Conservation (phyloP, 352 stramenopile genomes). For the Pythium dissotocum region DNA sequence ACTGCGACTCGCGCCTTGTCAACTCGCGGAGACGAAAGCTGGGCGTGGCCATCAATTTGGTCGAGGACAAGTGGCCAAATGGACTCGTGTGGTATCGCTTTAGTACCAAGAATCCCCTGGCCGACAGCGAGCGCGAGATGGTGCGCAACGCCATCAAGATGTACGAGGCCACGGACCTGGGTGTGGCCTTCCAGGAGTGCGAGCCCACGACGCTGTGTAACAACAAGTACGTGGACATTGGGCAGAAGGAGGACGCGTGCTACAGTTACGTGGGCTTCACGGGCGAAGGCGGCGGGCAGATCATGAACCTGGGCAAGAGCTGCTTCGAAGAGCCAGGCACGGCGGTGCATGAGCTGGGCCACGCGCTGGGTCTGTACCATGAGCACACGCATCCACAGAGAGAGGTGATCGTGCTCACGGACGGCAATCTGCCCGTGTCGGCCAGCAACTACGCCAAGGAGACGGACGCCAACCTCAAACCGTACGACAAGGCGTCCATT, state of each 20-base stretch:
- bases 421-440: constrained; percentile 58
- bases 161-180: constrained; percentile 58
- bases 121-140: constrained; percentile 38
- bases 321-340: constrained; percentile 61
- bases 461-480: constrained; percentile 53
- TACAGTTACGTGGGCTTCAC: constrained; percentile 78
- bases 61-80: constrained; percentile 68
- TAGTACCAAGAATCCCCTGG: constrained; percentile 44
- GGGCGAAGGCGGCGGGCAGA: constrained; percentile 59
- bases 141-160: constrained; percentile 58
- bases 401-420: constrained; percentile 70
- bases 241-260: constrained; percentile 67
- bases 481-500: constrained; percentile 72
- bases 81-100: constrained; percentile 73
- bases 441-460: constrained; percentile 72
- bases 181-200: constrained; percentile 68
- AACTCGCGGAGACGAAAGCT: constrained; percentile 37
- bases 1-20: constrained; percentile 35
- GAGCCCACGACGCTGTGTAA: constrained; percentile 53
- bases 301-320: constrained; percentile 67
- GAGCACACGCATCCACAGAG: constrained; percentile 70
- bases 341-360: constrained; percentile 65
- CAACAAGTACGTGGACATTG: constrained; percentile 72
- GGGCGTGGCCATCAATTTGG: constrained; percentile 53
- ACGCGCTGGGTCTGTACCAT: constrained; percentile 67